Base-by-base conservation (phyloP, 176 grass and related monocot species). In the Sorghum bicolor region DNA sequence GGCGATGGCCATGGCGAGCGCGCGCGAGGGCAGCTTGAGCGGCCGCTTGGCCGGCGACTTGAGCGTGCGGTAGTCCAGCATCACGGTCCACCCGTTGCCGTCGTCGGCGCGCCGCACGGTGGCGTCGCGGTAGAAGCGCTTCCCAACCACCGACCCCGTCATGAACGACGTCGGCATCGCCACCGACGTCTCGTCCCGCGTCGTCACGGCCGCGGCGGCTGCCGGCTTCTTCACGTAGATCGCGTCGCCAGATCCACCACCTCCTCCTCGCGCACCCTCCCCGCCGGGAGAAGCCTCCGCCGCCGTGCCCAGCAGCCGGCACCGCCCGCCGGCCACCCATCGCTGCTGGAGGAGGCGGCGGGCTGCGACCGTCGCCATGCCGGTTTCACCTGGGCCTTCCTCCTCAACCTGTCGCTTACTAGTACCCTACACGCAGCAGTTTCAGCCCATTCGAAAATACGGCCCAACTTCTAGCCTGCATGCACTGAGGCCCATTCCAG, bases 21-120 rank as follows among this genome's bases (percentile, higher is more conserved):
- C 39, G 5, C 89, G 91, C 24, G 87, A 90, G 67, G 77, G 88
- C 50, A 99, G 91, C 87, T 96, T 99, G 77, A 99, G 85, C 22
- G 61, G 85, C 3, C 93, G 75, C 84, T 99, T 99, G 2, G 91
- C 90, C 17, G 96, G 96, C 47, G 93, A 86, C 77, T 99, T 99
- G 44, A 99, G 91, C 30, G 96, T 99, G 64, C 93, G 84, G 88
- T 99, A 99, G 67, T 99, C 96, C n/a, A 99, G 93, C 93, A 99
- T 99, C 80, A 99, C 96, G 10, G 96, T 90, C 96, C 96, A 99
- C 37, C 93, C 96, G 63, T 99, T 99, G 7, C 96, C 96, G 69
- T 99, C 96, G 44, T 96, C 93, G 67, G 93, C 91, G 47, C 62
- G 78, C 28, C 96, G 90, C 30, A 91, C 92, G 50, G 96, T 99